These are phyloP conservation scores for Quillaja saponaria DNA, from an alignment of 306 rosid genomes.

Conservation along the genomic window DNA sequence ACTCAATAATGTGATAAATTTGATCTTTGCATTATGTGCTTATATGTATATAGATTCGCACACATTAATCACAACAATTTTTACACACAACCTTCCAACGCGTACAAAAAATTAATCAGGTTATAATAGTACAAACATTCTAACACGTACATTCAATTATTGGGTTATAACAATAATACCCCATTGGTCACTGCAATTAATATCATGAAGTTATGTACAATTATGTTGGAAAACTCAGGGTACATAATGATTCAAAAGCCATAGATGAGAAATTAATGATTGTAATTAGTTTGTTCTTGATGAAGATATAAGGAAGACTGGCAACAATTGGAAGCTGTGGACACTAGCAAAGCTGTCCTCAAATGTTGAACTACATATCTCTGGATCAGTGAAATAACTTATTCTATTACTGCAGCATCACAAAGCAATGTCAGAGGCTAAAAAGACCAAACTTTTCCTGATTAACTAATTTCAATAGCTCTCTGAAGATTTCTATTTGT, in stretches of 20 bases:
- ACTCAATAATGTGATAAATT: no score
- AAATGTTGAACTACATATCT: background rate
- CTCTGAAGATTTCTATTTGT: slow-evolving; percentile 16
- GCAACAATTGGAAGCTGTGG: background rate
- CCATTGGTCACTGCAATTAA: no score
- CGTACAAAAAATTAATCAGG: no score
- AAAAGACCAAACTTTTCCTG: slow-evolving; percentile 28
- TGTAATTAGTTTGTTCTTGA: background rate
- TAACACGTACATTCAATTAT: no score
- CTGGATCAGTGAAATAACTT: slow-evolving; percentile 18
- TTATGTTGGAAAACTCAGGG: background rate
- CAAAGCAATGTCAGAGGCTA: slow-evolving; percentile 19
- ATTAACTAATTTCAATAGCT: slow-evolving; percentile 24
- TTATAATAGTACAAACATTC: no score
- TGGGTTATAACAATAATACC: no score
- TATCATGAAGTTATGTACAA: background rate
- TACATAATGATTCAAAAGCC: background rate
- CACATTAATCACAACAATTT: no score
- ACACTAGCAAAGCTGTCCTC: slow-evolving; percentile 12
- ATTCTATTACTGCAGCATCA: slow-evolving; percentile 21
- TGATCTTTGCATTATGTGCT: no score
- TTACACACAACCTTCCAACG: no score
- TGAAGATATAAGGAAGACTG: background rate
- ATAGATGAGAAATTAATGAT: background rate
- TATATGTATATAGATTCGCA: no score